Percentiles rank a stretch among this genome's conserved stretches.
Evolutionary conservation across 345 rosid species (phyloP).

Genomic region (Gossypium ekmanianum): DNA sequence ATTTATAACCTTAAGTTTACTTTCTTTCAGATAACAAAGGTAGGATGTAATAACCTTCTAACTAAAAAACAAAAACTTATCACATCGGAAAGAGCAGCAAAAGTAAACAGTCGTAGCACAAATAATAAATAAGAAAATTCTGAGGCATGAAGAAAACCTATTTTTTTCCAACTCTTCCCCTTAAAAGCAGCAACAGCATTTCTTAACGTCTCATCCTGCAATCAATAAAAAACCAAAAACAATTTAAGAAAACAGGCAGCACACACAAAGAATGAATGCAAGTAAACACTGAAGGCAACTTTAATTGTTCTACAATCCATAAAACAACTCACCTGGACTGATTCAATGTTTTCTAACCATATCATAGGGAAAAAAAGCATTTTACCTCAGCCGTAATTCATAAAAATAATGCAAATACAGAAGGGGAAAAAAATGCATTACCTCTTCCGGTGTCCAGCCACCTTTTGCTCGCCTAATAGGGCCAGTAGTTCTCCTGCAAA

Average conservation of each 20-base stretch:
- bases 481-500: constrained; percentile 85
- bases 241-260: neutral
- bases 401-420: neutral
- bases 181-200: constrained; percentile 63
- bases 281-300: neutral
- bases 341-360: neutral
- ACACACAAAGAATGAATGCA: neutral
- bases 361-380: neutral
- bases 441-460: constrained; percentile 92
- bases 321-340: neutral
- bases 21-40: neutral
- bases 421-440: constrained; percentile 18
- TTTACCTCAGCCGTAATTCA: neutral
- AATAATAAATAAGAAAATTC: neutral
- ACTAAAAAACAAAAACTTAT: neutral
- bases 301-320: neutral
- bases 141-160: constrained; percentile 43
- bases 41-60: neutral
- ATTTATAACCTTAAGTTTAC: neutral
- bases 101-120: neutral
- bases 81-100: neutral
- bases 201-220: constrained; percentile 85
- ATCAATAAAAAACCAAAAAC: neutral
- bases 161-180: constrained; percentile 90
- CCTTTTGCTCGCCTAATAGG: constrained; percentile 98